Evolutionary conservation across 768 basidiomycete species (phyloP), one percentile per base, ranked within the genome.

Genomic region (Russula earlei): DNA sequence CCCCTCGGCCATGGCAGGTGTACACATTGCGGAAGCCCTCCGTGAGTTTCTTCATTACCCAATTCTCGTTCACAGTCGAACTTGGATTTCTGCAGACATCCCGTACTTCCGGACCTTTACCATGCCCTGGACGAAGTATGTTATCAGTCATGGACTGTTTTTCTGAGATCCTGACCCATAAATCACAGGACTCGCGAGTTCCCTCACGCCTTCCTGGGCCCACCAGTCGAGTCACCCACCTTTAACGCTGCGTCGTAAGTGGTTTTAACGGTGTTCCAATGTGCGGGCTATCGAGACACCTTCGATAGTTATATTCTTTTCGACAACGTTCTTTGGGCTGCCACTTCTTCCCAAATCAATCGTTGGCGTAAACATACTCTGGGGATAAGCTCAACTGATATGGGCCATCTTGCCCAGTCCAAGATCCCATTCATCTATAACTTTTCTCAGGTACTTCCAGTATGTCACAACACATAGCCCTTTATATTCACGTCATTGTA

Each of bases 11-110:
- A 83, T 85, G 81, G 78, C 81, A 4, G 84, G 84, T 40, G 78
- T 85, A 3, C 84, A 86, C 65, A 84, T 86, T 56, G 81, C 84
- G 10, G 84, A 86, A 67, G 81, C 79, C 4, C 69, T 84, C 15
- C 71, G 80, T 78, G 53, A 52, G 74, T 72, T 34, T 12, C 29
- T 10, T 38, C 12, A 19, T 29, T 43, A 31, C 27, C 25, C 17
- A 36, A 48, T 22, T 31, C 19, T 10, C 10, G 11, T 3, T 25
- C 46, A n/a, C 22, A 33, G 14, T 34, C 12, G 22, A 49, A 41
- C 14, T 25, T 50, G 20, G 29, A 61, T 36, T 54, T 14, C 52
- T 8, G 17, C 54, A 75, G 74, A 74, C 41, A 83, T 85, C 44
- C 83, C 84, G 0, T 85, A 84, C 68, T 82, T 85, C 71, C 70